Evolutionary conservation across 202 grass and related monocot species (phyloP).

Genomic region (Zizania palustris): DNA sequence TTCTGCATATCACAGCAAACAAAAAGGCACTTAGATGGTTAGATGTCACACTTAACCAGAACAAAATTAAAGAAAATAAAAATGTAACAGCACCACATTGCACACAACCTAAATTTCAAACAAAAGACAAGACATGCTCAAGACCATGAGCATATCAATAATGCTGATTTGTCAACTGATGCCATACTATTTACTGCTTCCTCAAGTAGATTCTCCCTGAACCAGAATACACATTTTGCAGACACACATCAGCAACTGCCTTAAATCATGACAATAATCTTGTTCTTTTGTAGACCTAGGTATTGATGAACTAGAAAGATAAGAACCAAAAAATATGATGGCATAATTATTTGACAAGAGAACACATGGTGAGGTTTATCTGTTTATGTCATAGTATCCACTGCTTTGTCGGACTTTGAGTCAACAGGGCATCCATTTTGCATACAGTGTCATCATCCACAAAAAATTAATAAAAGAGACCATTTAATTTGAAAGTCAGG

Average conservation of each 20-base stretch:
- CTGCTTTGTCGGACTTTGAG: slow-evolving; percentile 32
- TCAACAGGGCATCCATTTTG: slow-evolving; percentile 53
- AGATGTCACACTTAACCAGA: too few relatives aligned
- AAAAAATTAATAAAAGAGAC: neutral
- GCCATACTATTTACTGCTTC: slow-evolving; percentile 39
- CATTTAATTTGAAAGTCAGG: too few relatives aligned
- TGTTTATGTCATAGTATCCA: slow-evolving; percentile 43
- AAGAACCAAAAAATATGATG: neutral
- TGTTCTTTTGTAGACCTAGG: too few relatives aligned
- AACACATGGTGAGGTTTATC: neutral
- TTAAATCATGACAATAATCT: too few relatives aligned
- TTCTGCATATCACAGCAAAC: neutral
- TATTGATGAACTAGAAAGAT: too few relatives aligned
- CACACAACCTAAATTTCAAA: neutral
- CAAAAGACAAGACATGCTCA: neutral
- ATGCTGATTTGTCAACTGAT: slow-evolving; percentile 32
- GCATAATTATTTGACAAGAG: neutral
- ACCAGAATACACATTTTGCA: slow-evolving; percentile 56
- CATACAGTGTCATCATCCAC: slow-evolving; percentile 43
- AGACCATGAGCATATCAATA: neutral
- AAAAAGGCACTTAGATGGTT: too few relatives aligned
- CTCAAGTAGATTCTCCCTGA: slow-evolving; percentile 54
- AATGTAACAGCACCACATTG: neutral
- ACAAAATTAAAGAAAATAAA: too few relatives aligned
- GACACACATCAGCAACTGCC: slow-evolving; percentile 19